Base-by-base conservation (phyloP, 352 stramenopile species). In the Globisporangium camurandrum region DNA sequence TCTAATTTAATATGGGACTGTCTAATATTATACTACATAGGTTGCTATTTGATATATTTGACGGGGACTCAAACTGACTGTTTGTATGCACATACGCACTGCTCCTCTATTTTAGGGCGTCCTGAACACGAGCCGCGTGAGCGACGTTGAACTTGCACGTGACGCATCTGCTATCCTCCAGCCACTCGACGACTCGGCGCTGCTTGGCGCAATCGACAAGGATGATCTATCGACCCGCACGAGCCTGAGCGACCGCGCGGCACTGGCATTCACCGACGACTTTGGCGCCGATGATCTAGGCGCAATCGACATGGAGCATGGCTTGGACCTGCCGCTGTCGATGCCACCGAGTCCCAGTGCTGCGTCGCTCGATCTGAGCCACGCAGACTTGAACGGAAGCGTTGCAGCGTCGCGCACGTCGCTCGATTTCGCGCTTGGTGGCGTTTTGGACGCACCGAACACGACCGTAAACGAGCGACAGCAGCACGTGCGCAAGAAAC, bases 131-230 rank as follows among this genome's bases (percentile, higher is more conserved):
- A 92, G 81, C 36, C 38, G 60, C 19, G 66, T 92, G 4, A 91
- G 84, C 56, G 81, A 93, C 42, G 79, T 95, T 60, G 82, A 93
- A 80, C 61, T 90, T 19, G 78, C 71, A 20, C 78, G 82, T 59
- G 72, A 93, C 33, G 81, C 78, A 2, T 82, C 88, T 24, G 71
- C 60, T 1, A 60, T 59, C 0, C 51, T 84, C 20, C 56, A 69
- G 4, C 54, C 63, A 10, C 49, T 86, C 48, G 72, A 90, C 40
- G 79, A 88, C 34, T 87, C 75, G 17, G 64, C 47, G 2, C 51
- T 90, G 26, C 46, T 86, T 12, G 58, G 61, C 33, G 51, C 49
- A 16, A 56, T 66, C 27, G 52, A 88, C 22, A 86, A 86, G 41
- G 46, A 10, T 8, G 66, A 62, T 3, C 73, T 76, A 5, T 69